These are phyloP conservation scores for Myxozyma udenii DNA, from an alignment of 805 yeast species.

Conservation along the genomic window DNA sequence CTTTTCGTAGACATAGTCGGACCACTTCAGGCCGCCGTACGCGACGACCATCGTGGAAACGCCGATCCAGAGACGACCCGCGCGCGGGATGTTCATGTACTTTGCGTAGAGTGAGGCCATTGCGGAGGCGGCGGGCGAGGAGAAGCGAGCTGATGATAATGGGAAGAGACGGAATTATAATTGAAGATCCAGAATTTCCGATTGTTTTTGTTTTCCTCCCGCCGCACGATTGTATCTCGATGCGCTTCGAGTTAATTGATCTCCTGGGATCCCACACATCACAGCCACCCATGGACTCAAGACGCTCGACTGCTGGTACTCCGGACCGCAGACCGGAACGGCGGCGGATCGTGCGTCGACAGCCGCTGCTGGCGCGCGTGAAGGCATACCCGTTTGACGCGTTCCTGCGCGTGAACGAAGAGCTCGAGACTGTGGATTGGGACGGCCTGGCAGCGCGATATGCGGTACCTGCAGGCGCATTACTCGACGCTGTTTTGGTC, in stretches of 20 bases:
- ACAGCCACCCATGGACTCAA: too few species aligned
- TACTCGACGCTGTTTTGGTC: conserved; percentile 15
- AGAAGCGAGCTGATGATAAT: too few species aligned
- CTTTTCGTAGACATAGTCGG: conserved; percentile 24
- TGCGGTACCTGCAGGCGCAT: conserved; percentile 17
- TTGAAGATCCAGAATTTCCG: too few species aligned
- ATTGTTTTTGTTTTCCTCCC: too few species aligned
- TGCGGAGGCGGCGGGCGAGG: neutral
- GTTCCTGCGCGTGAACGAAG: conserved; percentile 17
- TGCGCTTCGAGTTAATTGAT: too few species aligned
- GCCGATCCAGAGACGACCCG: conserved; percentile 32
- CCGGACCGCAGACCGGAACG: too few species aligned
- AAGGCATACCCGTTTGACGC: conserved; percentile 23
- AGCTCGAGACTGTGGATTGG: conserved; percentile 23
- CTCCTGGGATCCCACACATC: too few species aligned
- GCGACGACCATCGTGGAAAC: conserved; percentile 30
- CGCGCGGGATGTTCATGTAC: conserved; percentile 27
- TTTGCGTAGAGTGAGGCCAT: conserved; percentile 27
- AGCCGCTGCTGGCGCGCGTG: conserved; percentile 21
- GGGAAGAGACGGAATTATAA: too few species aligned
- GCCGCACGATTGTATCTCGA: too few species aligned
- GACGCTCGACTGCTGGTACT: too few species aligned
- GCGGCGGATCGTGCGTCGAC: conserved; percentile 23
- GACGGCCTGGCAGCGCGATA: conserved; percentile 19
- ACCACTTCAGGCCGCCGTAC: conserved; percentile 36